Conservation (phyloP, 2,329 filamentous ascomycete genomes). For the Dothideomycetes sp. region DNA sequence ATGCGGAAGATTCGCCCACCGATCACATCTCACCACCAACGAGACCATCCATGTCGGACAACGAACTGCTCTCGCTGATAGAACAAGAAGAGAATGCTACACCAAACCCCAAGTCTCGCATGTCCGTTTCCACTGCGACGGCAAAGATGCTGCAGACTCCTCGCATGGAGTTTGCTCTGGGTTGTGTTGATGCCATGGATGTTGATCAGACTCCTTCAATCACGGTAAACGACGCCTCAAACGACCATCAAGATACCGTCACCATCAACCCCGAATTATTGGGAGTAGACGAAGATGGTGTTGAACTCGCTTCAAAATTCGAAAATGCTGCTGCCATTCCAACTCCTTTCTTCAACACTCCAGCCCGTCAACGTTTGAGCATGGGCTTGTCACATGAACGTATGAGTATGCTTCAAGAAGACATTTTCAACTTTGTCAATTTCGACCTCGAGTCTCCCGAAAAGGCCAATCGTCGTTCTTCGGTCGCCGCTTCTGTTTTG, state of each 20-base stretch:
- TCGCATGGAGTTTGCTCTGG: conserved; percentile 14
- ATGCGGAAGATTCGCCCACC: background rate
- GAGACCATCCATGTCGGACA: conserved; percentile 3
- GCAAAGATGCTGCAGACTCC: conserved; percentile 15
- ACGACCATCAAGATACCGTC: background rate
- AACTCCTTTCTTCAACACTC: conserved; percentile 6
- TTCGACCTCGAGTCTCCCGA: conserved; percentile 5
- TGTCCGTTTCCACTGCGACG: conserved; percentile 2
- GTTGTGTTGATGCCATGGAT: background rate
- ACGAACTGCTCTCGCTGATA: conserved; percentile 4
- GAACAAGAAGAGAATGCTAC: background rate
- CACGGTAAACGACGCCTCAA: background rate
- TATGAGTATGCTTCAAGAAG: conserved; percentile 9
- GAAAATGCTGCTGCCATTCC: conserved; percentile 8
- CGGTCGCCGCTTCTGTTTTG: background rate
- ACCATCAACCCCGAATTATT: conserved; percentile 9
- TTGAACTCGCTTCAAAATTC: conserved; percentile 2
- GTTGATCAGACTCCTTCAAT: conserved; percentile 1
- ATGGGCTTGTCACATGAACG: conserved; percentile 8
- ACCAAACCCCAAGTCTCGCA: background rate
- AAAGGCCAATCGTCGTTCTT: background rate
- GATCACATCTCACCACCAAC: background rate
- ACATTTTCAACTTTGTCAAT: conserved; percentile 7
- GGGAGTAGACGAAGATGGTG: conserved; percentile 8
- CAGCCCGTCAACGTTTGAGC: conserved; percentile 3